phyloP scores from a whole-genome alignment of 371 early-diverging fungal species.

The Haplosporangium sp. region DNA sequence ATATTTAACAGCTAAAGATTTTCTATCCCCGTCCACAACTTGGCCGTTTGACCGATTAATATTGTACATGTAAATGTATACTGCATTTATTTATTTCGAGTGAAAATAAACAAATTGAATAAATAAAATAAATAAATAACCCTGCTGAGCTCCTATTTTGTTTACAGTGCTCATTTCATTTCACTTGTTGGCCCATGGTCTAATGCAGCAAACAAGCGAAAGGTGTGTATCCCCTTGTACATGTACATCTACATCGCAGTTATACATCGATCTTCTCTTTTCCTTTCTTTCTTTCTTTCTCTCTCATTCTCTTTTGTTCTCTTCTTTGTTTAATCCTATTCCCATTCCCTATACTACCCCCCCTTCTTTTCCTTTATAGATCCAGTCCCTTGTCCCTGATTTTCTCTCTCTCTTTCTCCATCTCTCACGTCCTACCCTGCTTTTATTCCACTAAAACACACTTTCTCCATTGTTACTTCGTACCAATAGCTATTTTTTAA shows the following conservation, averaged over 20 bases:
- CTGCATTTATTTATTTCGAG: too few species aligned
- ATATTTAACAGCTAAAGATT: too few species aligned
- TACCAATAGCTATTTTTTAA: not conserved
- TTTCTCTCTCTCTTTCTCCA: conserved; percentile 3
- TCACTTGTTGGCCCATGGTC: conserved; percentile 10
- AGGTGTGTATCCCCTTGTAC: not conserved
- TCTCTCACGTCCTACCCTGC: not conserved
- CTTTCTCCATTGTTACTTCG: not conserved
- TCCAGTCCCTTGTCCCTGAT: conserved; percentile 11
- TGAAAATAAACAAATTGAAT: not conserved
- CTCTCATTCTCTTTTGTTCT: not conserved
- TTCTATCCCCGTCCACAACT: not conserved
- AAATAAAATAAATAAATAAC: not conserved
- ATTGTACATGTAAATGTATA: not conserved
- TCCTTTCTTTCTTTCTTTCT: not conserved
- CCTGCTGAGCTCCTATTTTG: conserved; percentile 6
- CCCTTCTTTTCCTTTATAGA: conserved; percentile 11
- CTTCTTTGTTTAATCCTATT: conserved; percentile 9
- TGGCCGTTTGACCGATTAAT: not conserved
- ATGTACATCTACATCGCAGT: not conserved
- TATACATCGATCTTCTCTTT: not conserved
- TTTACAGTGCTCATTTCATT: conserved; percentile 20
- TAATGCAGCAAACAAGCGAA: not conserved
- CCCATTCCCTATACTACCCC: conserved; percentile 16
- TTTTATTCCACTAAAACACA: not conserved